A percentile compares a stretch with the other conserved stretches of the same genome.
These are phyloP conservation scores for Trametes sp. DNA, from an alignment of 1,284 basidiomycete species.

Conservation along the genomic window DNA sequence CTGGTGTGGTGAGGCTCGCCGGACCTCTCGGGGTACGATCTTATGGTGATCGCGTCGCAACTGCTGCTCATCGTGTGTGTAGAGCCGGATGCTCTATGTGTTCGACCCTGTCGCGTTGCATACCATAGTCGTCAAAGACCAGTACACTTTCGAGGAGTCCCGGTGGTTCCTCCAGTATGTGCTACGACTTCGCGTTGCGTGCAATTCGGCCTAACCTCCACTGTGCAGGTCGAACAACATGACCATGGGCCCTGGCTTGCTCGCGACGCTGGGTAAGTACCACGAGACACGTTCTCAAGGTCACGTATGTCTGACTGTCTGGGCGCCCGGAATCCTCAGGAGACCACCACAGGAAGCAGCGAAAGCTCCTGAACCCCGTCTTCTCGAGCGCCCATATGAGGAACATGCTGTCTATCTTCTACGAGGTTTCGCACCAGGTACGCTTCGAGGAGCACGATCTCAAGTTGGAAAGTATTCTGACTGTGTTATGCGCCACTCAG, in stretches of 20 bases:
- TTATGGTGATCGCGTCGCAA: too few species aligned
- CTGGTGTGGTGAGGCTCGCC: neutral
- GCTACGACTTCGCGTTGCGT: too few species aligned
- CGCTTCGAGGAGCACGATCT: neutral
- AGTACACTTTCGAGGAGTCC: slow-evolving; percentile 25
- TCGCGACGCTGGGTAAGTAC: slow-evolving; percentile 20
- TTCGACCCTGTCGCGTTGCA: slow-evolving; percentile 31
- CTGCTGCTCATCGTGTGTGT: too few species aligned
- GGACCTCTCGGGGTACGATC: neutral
- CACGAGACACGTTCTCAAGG: too few species aligned
- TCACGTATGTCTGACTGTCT: too few species aligned
- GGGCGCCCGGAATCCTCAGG: neutral
- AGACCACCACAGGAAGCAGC: slow-evolving; percentile 25
- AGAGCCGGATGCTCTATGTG: slow-evolving; percentile 29
- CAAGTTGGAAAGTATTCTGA: neutral
- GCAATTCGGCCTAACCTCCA: neutral
- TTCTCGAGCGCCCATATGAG: slow-evolving; percentile 28
- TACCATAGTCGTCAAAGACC: slow-evolving; percentile 30
- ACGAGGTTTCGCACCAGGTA: slow-evolving; percentile 22
- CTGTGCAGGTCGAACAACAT: slow-evolving; percentile 14
- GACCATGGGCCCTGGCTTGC: slow-evolving; percentile 23
- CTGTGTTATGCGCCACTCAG: slow-evolving; percentile 10
- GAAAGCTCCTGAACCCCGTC: slow-evolving; percentile 30
- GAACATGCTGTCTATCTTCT: slow-evolving; percentile 23
- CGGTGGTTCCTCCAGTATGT: slow-evolving; percentile 23